phyloP scores from a whole-genome alignment of 78 protist genomes.

The Dictyostelium discoideum region DNA sequence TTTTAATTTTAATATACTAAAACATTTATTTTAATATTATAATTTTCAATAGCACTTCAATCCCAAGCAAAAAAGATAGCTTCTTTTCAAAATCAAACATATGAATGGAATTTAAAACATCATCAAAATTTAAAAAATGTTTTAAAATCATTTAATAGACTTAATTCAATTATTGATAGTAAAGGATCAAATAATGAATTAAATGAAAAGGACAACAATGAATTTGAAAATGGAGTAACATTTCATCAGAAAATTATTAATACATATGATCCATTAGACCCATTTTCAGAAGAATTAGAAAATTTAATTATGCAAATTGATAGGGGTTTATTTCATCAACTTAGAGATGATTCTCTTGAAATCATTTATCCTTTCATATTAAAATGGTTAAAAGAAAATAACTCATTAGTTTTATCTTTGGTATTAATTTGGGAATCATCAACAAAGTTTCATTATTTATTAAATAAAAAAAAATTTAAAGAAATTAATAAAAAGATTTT shows the following conservation, averaged over 20 bases:
- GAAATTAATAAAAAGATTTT: constrained; percentile 7
- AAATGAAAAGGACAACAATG: background rate
- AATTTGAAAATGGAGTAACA: background rate
- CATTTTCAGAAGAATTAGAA: constrained; percentile 5
- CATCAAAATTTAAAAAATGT: constrained; percentile 50
- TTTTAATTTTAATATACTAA: background rate
- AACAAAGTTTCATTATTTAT: constrained; percentile 16
- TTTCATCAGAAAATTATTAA: constrained; percentile 24
- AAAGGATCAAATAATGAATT: background rate
- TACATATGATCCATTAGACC: background rate
- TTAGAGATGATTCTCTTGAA: constrained; percentile 42
- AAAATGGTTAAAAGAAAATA: constrained; percentile 30
- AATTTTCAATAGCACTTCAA: background rate
- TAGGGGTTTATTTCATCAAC: constrained; percentile 1
- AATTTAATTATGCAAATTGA: constrained; percentile 34
- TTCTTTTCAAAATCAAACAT: constrained; percentile 48
- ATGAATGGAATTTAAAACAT: constrained; percentile 59
- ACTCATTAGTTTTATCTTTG: background rate
- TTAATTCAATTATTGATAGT: constrained; percentile 6
- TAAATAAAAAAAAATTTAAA: background rate
- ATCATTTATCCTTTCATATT: constrained; percentile 44
- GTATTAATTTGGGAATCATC: constrained; percentile 13
- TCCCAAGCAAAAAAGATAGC: constrained; percentile 20
- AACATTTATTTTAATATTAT: background rate
- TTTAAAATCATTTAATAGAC: constrained; percentile 27